Evolutionary conservation across 2,329 filamentous ascomycete genomes (phyloP), one percentile per base, ranked within the genome.

Genomic region (Colletotrichum nymphaeae): DNA sequence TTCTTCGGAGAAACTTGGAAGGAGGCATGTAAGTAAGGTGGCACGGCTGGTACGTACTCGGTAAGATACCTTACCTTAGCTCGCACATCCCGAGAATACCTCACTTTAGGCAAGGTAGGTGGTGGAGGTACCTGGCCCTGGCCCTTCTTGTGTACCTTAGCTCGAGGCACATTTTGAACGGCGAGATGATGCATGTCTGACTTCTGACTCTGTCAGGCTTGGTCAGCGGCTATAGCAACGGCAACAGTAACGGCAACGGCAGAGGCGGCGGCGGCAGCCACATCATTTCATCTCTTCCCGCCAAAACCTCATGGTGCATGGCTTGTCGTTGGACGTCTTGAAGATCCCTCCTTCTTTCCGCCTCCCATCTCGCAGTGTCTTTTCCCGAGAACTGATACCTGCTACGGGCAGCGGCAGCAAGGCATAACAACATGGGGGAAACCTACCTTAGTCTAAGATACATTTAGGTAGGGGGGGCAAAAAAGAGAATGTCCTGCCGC

Each of bases 231-330:
- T 56, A 60, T 14, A 32, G 46, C 52, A 62, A 53, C 37, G 32
- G 71, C 62, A 52, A 26, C 37, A 35, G 46, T 49, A 42, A 26
- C 26, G 26, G 26, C 26, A 58, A 65, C 22, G 64, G 72, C 68
- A 60, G 60, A 9, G 72, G 67, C 67, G 49, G 35, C 63, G 68
- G 53, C 66, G 56, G 22, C 63, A 55, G 65, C 66, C 49, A 67
- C 59, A 46, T 26, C 37, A 63, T 22, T 30, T 53, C 37, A 24
- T 63, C 16, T 16, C 37, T 53, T 32, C 42, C 52, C 32, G n/a
- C 52, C 46, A 22, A 56, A 22, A 56, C 63, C 49, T 64, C 52
- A 56, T 55, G 8, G 30, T 64, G 52, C 60, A 24, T 53, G 16
- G 6, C 42, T 42, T n/a, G 42, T 49, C 8, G 42, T 49, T 49